phyloP scores from a whole-genome alignment of 306 rosid genomes.

The Cicer judaicum region DNA sequence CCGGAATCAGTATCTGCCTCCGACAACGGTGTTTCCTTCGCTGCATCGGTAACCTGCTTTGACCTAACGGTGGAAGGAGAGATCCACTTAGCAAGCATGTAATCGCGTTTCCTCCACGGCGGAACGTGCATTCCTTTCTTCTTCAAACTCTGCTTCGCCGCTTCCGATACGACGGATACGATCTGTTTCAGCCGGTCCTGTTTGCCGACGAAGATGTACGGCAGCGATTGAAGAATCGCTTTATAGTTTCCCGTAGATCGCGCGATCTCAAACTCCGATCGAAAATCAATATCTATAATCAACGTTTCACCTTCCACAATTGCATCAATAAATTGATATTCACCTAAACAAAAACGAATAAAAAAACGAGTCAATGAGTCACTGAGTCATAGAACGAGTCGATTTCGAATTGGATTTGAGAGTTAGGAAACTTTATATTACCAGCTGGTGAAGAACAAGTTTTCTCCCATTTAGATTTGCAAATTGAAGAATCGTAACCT shows the following conservation, averaged over 20 bases:
- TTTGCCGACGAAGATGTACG: conserved; percentile 81
- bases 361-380: not conserved
- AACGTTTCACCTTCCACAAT: conserved; percentile 68
- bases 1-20: conserved; percentile 56
- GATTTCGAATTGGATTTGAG: not conserved
- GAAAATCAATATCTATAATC: conserved; percentile 82
- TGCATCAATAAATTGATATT: conserved; percentile 87
- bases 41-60: conserved; percentile 22
- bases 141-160: conserved; percentile 83
- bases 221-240: conserved; percentile 79
- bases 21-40: not conserved
- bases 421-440: conserved; percentile 20
- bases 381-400: not conserved
- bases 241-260: conserved; percentile 81
- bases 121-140: conserved; percentile 97
- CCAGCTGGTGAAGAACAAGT: conserved; percentile 83
- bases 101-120: conserved; percentile 94
- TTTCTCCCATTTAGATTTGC: conserved; percentile 96
- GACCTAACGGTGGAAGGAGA: conserved; percentile 52
- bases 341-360: conserved; percentile 55
- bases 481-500: conserved; percentile 76
- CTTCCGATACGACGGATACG: conserved; percentile 78
- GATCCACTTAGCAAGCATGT: conserved; percentile 93
- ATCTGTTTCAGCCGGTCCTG: conserved; percentile 77
- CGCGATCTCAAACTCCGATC: conserved; percentile 93